A percentile compares a stretch with the other conserved stretches of the same genome.
These are phyloP conservation scores for Herpetospermum pedunculosum DNA, from an alignment of 306 rosid species.

Conservation along the genomic window DNA sequence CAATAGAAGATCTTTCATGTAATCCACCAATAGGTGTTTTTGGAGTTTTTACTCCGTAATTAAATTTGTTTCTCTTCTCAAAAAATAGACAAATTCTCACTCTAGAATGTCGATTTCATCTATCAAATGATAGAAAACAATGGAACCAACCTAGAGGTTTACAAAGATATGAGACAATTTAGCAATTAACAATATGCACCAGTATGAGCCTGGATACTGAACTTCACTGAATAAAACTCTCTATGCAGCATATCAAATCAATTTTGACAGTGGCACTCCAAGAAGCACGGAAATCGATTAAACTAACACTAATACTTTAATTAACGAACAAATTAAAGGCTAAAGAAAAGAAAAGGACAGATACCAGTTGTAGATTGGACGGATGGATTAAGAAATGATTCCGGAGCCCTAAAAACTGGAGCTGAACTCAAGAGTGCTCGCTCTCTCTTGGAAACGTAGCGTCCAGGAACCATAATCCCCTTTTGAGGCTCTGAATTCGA, in stretches of 20 bases:
- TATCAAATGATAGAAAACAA: background rate
- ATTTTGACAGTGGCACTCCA: no score
- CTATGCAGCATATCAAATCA: background rate
- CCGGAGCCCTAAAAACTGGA: conserved; percentile 15
- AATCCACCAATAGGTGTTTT: no score
- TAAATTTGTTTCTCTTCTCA: no score
- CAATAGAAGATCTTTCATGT: no score
- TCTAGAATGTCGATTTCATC: background rate
- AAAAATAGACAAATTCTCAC: conserved; percentile 1
- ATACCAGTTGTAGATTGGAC: conserved; percentile 35
- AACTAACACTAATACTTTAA: background rate
- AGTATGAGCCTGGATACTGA: background rate
- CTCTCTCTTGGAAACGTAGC: conserved; percentile 76
- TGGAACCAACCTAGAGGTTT: background rate
- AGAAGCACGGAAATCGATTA: background rate
- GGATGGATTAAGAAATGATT: conserved; percentile 15
- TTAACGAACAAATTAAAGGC: background rate
- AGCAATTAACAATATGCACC: background rate
- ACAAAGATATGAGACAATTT: background rate
- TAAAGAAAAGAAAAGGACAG: background rate
- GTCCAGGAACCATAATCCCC: conserved; percentile 40
- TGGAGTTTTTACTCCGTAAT: no score
- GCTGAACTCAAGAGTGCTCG: conserved; percentile 27
- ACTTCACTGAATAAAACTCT: background rate
- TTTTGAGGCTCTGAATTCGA: conserved; percentile 7